These are phyloP conservation scores for Harringtonia lauricola DNA, from an alignment of 2,329 filamentous ascomycete genomes.

Conservation along the genomic window DNA sequence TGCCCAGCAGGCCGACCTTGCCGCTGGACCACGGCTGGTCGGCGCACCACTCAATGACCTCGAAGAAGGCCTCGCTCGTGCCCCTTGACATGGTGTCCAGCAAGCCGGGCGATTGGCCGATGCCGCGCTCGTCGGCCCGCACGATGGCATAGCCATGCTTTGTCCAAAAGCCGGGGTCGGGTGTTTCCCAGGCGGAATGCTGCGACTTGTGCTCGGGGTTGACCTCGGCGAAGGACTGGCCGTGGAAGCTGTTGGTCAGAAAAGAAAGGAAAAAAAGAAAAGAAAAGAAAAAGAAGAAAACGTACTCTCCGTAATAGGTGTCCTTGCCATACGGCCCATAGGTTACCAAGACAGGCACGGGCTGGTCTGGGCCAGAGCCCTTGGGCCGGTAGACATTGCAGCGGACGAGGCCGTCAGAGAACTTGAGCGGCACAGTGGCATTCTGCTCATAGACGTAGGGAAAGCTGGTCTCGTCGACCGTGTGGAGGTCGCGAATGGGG, in stretches of 20 bases:
- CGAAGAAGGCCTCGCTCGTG: conserved; percentile 36
- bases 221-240: conserved; percentile 33
- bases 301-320: conserved; percentile 42
- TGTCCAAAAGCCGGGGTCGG: conserved; percentile 47
- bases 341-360: conserved; percentile 52
- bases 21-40: conserved; percentile 34
- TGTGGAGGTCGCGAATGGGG: conserved; percentile 13
- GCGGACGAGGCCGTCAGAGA: conserved; percentile 19
- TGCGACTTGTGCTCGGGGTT: conserved; percentile 40
- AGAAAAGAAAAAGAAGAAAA: neutral
- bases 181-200: conserved; percentile 49
- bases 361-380: conserved; percentile 15
- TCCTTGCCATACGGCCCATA: conserved; percentile 69
- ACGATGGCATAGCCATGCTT: conserved; percentile 41
- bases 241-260: conserved; percentile 20
- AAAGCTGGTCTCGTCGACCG: conserved; percentile 18
- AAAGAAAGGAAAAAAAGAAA: too few relatives aligned
- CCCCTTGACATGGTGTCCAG: conserved; percentile 38
- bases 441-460: conserved; percentile 30
- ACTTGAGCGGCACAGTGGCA: conserved; percentile 20
- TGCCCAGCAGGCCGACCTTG: conserved; percentile 36
- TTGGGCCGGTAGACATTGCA: conserved; percentile 28
- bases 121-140: conserved; percentile 37
- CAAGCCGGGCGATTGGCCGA: conserved; percentile 33
- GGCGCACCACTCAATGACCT: conserved; percentile 37